Percentiles rank a stretch among this genome's conserved stretches.
Conservation (phyloP, 2,329 filamentous ascomycete genomes). For the Orbilia blumenaviensis region DNA sequence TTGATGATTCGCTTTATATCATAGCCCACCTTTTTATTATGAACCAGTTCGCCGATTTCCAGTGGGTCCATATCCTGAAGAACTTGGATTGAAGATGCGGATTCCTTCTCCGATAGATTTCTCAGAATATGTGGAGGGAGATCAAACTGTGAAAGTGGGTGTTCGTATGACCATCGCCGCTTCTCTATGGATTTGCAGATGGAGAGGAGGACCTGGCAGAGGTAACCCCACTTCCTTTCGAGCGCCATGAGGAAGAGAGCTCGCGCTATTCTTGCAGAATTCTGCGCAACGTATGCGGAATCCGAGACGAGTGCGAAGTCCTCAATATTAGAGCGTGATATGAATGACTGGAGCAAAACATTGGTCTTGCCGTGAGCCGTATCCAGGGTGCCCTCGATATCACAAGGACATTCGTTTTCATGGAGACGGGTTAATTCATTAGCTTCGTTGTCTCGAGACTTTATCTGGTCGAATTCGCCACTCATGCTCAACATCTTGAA, state of each 20-base stretch:
- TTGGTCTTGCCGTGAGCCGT: constrained; percentile 91
- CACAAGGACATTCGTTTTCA: constrained; percentile 76
- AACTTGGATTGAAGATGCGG: constrained; percentile 76
- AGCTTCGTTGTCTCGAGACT: constrained; percentile 87
- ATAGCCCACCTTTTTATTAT: constrained; percentile 86
- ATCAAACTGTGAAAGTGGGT: constrained; percentile 95
- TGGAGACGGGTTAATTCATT: constrained; percentile 82
- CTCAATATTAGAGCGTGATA: constrained; percentile 84
- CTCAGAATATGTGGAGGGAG: constrained; percentile 82
- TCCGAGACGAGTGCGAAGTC: constrained; percentile 95
- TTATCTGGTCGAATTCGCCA: constrained; percentile 96
- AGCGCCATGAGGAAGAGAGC: constrained; percentile 97
- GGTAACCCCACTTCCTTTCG: constrained; percentile 93
- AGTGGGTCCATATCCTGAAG: constrained; percentile 91
- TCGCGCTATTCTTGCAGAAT: constrained; percentile 90
- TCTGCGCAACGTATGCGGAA: constrained; percentile 92
- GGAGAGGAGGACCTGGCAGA: constrained; percentile 88
- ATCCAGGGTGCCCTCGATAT: constrained; percentile 74
- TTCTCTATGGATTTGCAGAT: constrained; percentile 98
- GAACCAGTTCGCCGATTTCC: constrained; percentile 89
- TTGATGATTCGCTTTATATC: constrained; percentile 82
- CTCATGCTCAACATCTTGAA: constrained; percentile 97
- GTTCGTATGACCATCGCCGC: constrained; percentile 91
- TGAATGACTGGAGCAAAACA: constrained; percentile 91
- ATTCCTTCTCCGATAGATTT: constrained; percentile 82